Evolutionary conservation across 805 yeast species (phyloP).

Genomic region (Scheffersomyces stipitis): DNA sequence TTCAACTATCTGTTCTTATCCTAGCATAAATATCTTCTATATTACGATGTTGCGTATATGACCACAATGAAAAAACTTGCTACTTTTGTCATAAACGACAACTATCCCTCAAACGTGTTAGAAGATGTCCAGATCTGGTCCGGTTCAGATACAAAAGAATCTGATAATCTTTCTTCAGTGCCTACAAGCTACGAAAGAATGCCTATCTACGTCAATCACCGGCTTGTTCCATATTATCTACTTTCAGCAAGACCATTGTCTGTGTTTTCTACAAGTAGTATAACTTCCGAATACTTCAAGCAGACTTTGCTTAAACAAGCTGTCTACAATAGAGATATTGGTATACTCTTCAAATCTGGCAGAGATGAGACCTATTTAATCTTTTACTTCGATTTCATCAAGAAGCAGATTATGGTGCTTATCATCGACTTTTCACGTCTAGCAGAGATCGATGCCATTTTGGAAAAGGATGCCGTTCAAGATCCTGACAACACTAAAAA

Average conservation of each 20-base stretch:
- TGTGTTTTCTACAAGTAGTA: slow-evolving; percentile 19
- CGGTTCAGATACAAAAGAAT: slow-evolving; percentile 3
- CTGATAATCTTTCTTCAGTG: background rate
- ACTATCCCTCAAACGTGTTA: slow-evolving; percentile 6
- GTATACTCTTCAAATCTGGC: slow-evolving; percentile 16
- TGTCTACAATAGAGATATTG: slow-evolving; percentile 10
- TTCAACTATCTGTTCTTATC: too few species aligned
- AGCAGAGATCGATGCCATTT: slow-evolving; percentile 5
- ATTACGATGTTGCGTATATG: too few species aligned
- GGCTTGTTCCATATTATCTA: slow-evolving; percentile 24
- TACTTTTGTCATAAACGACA: background rate
- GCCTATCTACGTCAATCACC: slow-evolving; percentile 15
- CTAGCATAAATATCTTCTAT: too few species aligned
- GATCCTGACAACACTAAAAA: slow-evolving; percentile 2
- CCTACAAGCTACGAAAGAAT: slow-evolving; percentile 2
- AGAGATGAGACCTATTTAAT: slow-evolving; percentile 14
- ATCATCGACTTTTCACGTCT: slow-evolving; percentile 18
- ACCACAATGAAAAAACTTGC: slow-evolving; percentile 8
- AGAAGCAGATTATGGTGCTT: slow-evolving; percentile 14
- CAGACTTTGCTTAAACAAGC: slow-evolving; percentile 11
- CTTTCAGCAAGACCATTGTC: slow-evolving; percentile 15
- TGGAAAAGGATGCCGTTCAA: slow-evolving; percentile 5
- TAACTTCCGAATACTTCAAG: slow-evolving; percentile 20
- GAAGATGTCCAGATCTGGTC: slow-evolving; percentile 25
- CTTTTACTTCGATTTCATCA: slow-evolving; percentile 20